Evolutionary conservation across 2,329 filamentous ascomycete genomes (phyloP).

Genomic region (Aspergillus brasiliensis): DNA sequence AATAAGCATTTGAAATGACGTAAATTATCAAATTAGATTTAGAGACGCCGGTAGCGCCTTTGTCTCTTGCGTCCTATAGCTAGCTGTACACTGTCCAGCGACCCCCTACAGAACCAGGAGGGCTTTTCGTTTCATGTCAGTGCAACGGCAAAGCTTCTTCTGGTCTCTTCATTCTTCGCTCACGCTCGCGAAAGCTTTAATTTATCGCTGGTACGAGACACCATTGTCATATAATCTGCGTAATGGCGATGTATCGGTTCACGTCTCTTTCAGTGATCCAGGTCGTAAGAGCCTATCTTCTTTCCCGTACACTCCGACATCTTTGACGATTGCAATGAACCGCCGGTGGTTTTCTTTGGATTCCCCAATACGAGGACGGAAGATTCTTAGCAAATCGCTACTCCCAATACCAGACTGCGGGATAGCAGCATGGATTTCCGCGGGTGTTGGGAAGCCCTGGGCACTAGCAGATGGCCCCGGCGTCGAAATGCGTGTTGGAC

Average conservation of each 20-base stretch:
- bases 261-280: slow-evolving; percentile 35
- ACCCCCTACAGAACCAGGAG: neutral
- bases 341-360: slow-evolving; percentile 44
- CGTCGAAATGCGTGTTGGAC: slow-evolving; percentile 34
- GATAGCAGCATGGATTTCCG: slow-evolving; percentile 51
- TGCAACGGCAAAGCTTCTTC: too few species aligned
- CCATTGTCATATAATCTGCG: neutral
- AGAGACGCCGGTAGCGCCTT: too few species aligned
- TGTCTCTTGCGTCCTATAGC: too few species aligned
- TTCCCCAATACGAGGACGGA: slow-evolving; percentile 46
- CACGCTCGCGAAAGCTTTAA: neutral
- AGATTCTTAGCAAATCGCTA: slow-evolving; percentile 47
- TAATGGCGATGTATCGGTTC: slow-evolving; percentile 4
- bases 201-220: neutral
- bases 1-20: too few species aligned
- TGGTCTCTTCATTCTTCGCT: too few species aligned
- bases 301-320: slow-evolving; percentile 47
- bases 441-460: slow-evolving; percentile 46
- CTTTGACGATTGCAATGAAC: slow-evolving; percentile 49
- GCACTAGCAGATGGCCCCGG: slow-evolving; percentile 26
- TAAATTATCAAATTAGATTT: too few species aligned
- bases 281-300: slow-evolving; percentile 45
- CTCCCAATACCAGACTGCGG: slow-evolving; percentile 49
- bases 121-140: too few species aligned
- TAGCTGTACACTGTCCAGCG: too few species aligned